These are phyloP conservation scores for Mycena rosella DNA, from an alignment of 768 basidiomycete genomes.

Conservation along the genomic window DNA sequence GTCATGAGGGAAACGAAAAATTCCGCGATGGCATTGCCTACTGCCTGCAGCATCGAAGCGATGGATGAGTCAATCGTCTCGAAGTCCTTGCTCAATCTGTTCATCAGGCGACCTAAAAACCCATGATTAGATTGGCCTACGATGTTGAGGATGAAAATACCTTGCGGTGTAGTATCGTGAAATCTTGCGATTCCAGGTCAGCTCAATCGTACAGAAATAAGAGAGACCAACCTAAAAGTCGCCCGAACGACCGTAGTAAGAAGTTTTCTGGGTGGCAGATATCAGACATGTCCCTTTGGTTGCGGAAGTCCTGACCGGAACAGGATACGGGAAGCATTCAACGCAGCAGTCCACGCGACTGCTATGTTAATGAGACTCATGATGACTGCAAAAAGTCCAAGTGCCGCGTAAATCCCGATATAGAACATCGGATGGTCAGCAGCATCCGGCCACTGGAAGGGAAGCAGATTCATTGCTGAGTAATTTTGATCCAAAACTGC, in stretches of 20 bases:
- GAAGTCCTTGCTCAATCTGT: conserved; percentile 46
- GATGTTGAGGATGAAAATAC: background rate
- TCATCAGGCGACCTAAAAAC: background rate
- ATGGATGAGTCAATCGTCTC: background rate
- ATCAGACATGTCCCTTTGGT: too few species aligned
- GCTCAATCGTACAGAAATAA: too few species aligned
- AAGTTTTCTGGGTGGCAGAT: conserved; percentile 51
- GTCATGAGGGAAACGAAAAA: background rate
- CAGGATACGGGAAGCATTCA: conserved; percentile 58
- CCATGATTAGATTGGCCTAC: background rate
- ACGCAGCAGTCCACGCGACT: conserved; percentile 70
- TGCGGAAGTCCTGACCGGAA: conserved; percentile 48
- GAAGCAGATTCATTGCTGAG: conserved; percentile 31
- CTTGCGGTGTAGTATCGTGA: conserved; percentile 67
- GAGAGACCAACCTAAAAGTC: conserved; percentile 73
- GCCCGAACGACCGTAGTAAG: conserved; percentile 79
- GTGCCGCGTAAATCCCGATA: conserved; percentile 71
- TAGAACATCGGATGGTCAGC: conserved; percentile 77
- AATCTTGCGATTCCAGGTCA: background rate
- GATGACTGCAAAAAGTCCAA: conserved; percentile 49
- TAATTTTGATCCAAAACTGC: background rate
- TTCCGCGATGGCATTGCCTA: background rate
- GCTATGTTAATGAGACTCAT: background rate
- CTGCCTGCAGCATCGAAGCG: background rate
- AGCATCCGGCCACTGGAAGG: conserved; percentile 58